Evolutionary conservation across 1,139 yeast species (phyloP), one percentile per base, ranked within the genome.

Genomic region (Saccharomycopsis crataegensis): DNA sequence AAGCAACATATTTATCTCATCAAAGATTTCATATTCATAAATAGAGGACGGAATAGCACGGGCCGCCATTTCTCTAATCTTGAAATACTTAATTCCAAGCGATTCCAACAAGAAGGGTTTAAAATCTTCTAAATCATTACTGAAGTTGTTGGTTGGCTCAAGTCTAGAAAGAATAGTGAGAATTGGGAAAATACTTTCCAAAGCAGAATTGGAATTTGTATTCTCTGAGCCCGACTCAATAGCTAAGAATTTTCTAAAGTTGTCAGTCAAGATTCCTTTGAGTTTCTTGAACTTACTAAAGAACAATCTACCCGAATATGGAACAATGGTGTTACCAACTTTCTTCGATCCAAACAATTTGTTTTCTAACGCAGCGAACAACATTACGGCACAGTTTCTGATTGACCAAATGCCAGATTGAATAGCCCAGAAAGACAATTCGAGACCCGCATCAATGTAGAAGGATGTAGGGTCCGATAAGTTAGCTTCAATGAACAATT

Each of bases 371-470:
- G 96, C 82, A 1, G 95, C 84, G 65, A 90, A 93, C 44, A 93
- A 73, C 98, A 93, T 93, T 34, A 91, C 86, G 0, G 96, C 89
- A 67, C 97, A 88, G 66, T 93, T 93, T 62, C 96, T 75, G 37
- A 93, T 77, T 0, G 96, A 82, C 98, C 98, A 91, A 37, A 81
- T 73, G 0, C 75, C 70, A 3, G 87, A 80, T 1, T 78, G 74
- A 66, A 91, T 88, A 42, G 82, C 76, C 1, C 69, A 61, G 44
- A 93, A 72, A 0, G 95, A 74, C 31, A 88, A 66, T 31, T 74
- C 74, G 43, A 91, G 69, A 0, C 87, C 83, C 12, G 70, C 68
- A 56, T 82, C 83, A 8, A 86, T 74, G 63, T 74, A 82, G 1
- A 67, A 66, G 0, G 76, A 67, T n/a, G 86, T 77, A 1, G 73